These are phyloP conservation scores for Pseudogymnoascus sp. DNA, from an alignment of 2,329 filamentous ascomycete species.

Conservation along the genomic window DNA sequence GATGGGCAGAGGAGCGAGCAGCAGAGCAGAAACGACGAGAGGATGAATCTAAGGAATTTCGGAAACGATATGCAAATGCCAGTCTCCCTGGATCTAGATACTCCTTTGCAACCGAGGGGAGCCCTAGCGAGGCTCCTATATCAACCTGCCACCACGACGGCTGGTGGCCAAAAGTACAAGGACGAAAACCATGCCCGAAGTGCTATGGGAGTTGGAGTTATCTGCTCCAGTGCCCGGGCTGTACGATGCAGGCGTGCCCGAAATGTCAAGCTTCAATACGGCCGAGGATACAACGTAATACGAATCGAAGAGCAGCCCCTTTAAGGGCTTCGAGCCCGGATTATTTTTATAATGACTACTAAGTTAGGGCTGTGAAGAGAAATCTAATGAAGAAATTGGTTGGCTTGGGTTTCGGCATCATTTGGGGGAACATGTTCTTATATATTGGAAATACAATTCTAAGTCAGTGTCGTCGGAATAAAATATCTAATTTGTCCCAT, in stretches of 20 bases:
- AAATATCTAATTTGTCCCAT: background rate
- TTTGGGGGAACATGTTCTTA: background rate
- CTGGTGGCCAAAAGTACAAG: constrained; percentile 20
- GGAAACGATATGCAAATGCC: background rate
- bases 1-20: constrained; percentile 14
- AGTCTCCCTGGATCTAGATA: too few species aligned
- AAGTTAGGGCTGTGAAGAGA: background rate
- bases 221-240: constrained; percentile 19
- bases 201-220: constrained; percentile 16
- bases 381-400: background rate
- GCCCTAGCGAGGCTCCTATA: background rate
- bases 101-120: background rate
- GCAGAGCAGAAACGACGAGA: constrained; percentile 14
- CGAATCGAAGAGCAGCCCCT: background rate
- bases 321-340: background rate
- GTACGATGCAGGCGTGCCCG: constrained; percentile 18
- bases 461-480: background rate
- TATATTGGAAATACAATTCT: background rate
- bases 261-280: constrained; percentile 16
- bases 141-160: constrained; percentile 15
- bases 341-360: background rate
- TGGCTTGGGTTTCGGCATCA: constrained; percentile 13
- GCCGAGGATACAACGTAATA: background rate
- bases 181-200: constrained; percentile 13
- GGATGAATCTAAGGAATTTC: background rate